phyloP scores from a whole-genome alignment of 805 yeast species.

The Yarrowia sp. region DNA sequence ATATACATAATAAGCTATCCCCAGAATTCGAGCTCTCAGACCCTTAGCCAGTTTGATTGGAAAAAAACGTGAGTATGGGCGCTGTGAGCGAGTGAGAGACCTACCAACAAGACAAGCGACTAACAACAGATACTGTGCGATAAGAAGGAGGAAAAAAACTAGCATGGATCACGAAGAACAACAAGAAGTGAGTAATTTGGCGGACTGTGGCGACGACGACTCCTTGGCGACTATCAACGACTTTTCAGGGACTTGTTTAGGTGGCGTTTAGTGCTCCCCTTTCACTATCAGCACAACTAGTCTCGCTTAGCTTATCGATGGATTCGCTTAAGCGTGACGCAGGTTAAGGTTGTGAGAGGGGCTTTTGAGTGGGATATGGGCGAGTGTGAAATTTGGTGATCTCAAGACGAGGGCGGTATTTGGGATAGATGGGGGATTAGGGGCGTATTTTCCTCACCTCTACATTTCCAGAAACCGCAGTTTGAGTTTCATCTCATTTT shows the following conservation, averaged over 20 bases:
- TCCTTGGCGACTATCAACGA: too few relatives aligned
- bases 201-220: neutral
- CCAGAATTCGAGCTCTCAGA: conserved; percentile 15
- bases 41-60: conserved; percentile 31
- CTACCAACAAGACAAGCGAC: neutral
- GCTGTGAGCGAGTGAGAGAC: too few relatives aligned
- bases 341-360: conserved; percentile 27
- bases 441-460: too few relatives aligned
- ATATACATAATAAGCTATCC: conserved; percentile 37
- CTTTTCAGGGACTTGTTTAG: neutral
- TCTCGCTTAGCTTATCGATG: conserved; percentile 25
- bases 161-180: conserved; percentile 34
- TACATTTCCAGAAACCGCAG: too few relatives aligned
- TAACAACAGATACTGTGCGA: conserved; percentile 12
- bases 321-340: conserved; percentile 21
- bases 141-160: conserved; percentile 9
- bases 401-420: neutral
- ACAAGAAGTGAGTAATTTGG: conserved; percentile 16
- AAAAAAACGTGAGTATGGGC: conserved; percentile 4
- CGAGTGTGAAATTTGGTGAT: neutral
- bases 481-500: neutral
- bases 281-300: conserved; percentile 1
- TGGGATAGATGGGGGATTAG: neutral
- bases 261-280: neutral
- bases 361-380: neutral